Conservation (phyloP, 495 filamentous ascomycete species). For the Aspergillus avenaceus region DNA sequence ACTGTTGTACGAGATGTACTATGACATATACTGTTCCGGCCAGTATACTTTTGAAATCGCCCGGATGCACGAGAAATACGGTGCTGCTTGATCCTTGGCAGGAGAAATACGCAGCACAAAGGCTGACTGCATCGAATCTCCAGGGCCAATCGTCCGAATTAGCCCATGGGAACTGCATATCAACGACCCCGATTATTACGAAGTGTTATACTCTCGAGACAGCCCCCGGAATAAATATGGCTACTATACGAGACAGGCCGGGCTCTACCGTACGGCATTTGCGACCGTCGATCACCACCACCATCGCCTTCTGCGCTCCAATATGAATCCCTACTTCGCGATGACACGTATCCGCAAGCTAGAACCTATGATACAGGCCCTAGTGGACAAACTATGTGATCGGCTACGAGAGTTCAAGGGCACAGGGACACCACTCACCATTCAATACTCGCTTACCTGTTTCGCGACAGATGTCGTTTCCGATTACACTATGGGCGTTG, state of each 20-base stretch:
- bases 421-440: constrained; percentile 20
- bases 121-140: not conserved
- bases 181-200: constrained; percentile 24
- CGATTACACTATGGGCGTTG: constrained; percentile 32
- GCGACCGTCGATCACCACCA: constrained; percentile 19
- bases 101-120: not conserved
- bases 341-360: constrained; percentile 21
- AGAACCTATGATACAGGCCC: constrained; percentile 24
- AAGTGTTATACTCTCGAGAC: constrained; percentile 16
- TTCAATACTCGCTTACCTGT: constrained; percentile 32
- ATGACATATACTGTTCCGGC: constrained; percentile 17
- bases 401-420: constrained; percentile 27
- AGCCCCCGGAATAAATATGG: constrained; percentile 22
- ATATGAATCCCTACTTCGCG: constrained; percentile 32
- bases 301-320: constrained; percentile 23
- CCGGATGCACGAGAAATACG: constrained; percentile 33
- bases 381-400: constrained; percentile 29
- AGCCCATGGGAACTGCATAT: constrained; percentile 21
- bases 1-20: constrained; percentile 28
- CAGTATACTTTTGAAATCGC: constrained; percentile 24
- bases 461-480: constrained; percentile 40
- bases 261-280: constrained; percentile 4
- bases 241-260: constrained; percentile 18
- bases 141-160: constrained; percentile 33
- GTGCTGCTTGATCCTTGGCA: constrained; percentile 6